These are phyloP conservation scores for Eimeria sp. DNA, from an alignment of 169 alveolate species.

Conservation along the genomic window DNA sequence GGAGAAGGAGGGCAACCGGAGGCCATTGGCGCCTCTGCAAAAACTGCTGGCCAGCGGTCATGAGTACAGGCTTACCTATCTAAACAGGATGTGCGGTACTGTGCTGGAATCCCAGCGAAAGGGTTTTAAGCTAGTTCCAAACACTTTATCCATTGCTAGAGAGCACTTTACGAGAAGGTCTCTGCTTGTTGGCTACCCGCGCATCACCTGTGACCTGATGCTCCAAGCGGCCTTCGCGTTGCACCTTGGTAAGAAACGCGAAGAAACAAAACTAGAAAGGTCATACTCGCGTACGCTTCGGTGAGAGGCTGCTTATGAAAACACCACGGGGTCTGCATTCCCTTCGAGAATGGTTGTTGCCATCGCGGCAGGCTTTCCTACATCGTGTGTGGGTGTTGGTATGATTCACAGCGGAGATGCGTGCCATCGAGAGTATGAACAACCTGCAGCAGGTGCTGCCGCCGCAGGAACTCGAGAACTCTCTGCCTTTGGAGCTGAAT, in stretches of 20 bases:
- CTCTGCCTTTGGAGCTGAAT: conserved; percentile 32
- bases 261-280: neutral
- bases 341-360: neutral
- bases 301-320: neutral
- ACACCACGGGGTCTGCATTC: neutral
- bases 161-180: conserved; percentile 28
- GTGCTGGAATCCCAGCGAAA: neutral
- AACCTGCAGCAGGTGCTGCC: conserved; percentile 28
- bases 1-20: neutral
- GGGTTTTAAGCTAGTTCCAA: conserved; percentile 5
- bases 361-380: neutral
- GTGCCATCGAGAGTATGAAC: conserved; percentile 42
- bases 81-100: conserved; percentile 56
- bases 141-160: conserved; percentile 14
- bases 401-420: conserved; percentile 42
- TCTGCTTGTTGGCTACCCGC: conserved; percentile 32
- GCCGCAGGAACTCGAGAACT: conserved; percentile 16
- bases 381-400: neutral
- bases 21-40: conserved; percentile 51
- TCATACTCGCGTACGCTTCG: neutral
- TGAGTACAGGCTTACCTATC: conserved; percentile 22
- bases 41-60: conserved; percentile 28
- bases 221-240: conserved; percentile 29
- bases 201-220: conserved; percentile 65
- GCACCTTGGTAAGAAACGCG: conserved; percentile 22